Evolutionary conservation across 495 filamentous ascomycete species (phyloP), one percentile per base, ranked within the genome.

Genomic region (Annulohypoxylon moriforme): DNA sequence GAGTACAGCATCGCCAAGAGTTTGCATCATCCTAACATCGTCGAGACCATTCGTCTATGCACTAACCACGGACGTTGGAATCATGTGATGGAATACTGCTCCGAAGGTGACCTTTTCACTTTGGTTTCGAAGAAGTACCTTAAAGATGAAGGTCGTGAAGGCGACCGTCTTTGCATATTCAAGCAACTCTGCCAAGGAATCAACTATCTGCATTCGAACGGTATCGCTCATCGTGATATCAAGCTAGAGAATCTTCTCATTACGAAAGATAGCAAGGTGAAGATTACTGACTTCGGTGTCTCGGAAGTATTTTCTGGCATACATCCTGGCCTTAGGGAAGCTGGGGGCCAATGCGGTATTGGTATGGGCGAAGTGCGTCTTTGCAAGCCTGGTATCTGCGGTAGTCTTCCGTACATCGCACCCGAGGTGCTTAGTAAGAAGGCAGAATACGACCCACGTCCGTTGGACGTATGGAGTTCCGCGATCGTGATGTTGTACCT

Each of bases 11-110:
- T 94, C 58, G 90, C 90, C 47, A 92, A 91, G 79, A 91, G 89
- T 68, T 77, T 93, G 64, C 84, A 89, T 73, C 92, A 95, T 76
- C 92, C 92, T 16, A 94, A 94, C 75, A 91, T 94, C 64, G 89
- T 94, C 69, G 86, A 89, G 72, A 93, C 91, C 0, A 81, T 91
- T 22, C 87, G 88, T 8, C 80, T 95, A 14, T 93, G 92, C 79
- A 88, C 83, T 29, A 79, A 89, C 74, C 83, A 91, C 70, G 83
- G 83, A 29, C 85, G 87, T 33, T 94, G 90, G 90, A 91, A 91
- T 75, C 90, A 94, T 75, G 92, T 94, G 59, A 95, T 95, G 92
- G 92, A 95, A 76, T 94, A 89, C 69, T 95, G 92, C 81, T 80
- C 84, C 6, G 85, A 89, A 53, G 92, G 92, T 20, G 92, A 95